Percentiles rank a stretch among this genome's conserved stretches.
These are phyloP conservation scores for Lachancea meyersii DNA, from an alignment of 805 yeast genomes.

Conservation along the genomic window DNA sequence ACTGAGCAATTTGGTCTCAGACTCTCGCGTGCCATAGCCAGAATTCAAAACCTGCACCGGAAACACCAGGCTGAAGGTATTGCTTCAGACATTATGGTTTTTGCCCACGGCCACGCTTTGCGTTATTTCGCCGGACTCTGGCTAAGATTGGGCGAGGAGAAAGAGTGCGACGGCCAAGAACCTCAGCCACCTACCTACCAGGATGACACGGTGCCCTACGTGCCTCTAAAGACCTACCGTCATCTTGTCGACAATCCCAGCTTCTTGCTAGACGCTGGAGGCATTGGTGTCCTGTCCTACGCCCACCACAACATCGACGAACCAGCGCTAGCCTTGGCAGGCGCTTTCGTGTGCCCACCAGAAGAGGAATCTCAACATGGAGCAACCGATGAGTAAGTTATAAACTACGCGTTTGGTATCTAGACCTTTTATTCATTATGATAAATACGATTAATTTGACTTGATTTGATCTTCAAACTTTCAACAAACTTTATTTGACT, in stretches of 20 bases:
- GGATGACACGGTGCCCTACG: constrained; percentile 32
- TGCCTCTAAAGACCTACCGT: constrained; percentile 31
- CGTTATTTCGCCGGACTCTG: constrained; percentile 88
- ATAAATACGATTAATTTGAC: neutral
- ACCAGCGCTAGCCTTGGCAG: constrained; percentile 81
- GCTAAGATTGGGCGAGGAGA: constrained; percentile 43
- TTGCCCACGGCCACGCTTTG: constrained; percentile 91
- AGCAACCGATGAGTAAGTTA: constrained; percentile 6
- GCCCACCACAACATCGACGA: constrained; percentile 80
- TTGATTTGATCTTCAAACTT: neutral
- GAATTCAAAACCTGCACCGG: constrained; percentile 56
- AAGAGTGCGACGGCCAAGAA: constrained; percentile 19
- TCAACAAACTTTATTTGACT: neutral
- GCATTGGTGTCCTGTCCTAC: constrained; percentile 85
- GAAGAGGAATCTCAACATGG: constrained; percentile 44
- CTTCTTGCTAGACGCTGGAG: constrained; percentile 88
- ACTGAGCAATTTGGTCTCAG: constrained; percentile 61
- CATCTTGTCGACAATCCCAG: constrained; percentile 56
- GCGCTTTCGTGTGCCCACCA: constrained; percentile 71
- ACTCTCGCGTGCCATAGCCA: constrained; percentile 61
- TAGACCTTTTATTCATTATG: neutral
- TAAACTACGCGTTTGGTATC: neutral
- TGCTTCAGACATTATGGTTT: constrained; percentile 68
- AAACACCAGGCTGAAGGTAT: constrained; percentile 44
- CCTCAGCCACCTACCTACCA: constrained; percentile 22